Evolutionary conservation across 495 filamentous ascomycete genomes (phyloP), one percentile per base, ranked within the genome.

Genomic region (Xylaria venustula): DNA sequence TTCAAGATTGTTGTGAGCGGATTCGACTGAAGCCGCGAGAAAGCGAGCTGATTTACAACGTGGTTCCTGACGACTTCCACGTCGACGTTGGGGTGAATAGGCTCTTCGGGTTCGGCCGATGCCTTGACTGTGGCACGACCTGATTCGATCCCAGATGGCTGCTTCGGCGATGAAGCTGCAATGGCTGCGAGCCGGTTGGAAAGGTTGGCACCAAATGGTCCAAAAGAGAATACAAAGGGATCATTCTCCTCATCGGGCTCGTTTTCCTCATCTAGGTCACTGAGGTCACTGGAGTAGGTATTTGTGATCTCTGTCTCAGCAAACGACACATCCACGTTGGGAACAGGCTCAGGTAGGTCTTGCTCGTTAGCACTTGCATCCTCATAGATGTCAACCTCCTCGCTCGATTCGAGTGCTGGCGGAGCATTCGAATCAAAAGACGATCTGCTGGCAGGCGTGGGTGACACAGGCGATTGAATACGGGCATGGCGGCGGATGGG

Each of bases 21-120:
- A 1, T 90, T 93, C 11, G 93, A 94, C n/a, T 92, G 91, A 1
- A 97, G 79, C 19, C 95, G 90, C 12, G 94, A 97, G 72, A 89
- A 98, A n/a, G 95, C 93, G 19, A 98, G 81, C 73, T 98, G 94
- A 72, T 98, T 98, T 67, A 90, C 81, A 51, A 93, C 87, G 68
- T 98, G 95, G 69, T 97, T 92, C 44, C 75, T 73, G 53, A 88
- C 72, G 66, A 83, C 66, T 69, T 44, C 41, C 8, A 68, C 52
- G 15, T 70, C 53, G 23, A 70, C 45, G n/a, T 41, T 47, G 20
- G 42, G 57, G 15, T 32, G 54, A 25, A 56, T 14, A 8, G 75
- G 64, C 42, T 65, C 59, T 46, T 72, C 68, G 7, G 58, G 48
- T 30, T 74, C 74, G 49, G 60, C 47, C 22, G 67, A 65, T 26